A percentile compares a stretch with the other conserved stretches of the same genome.
These are phyloP conservation scores for Dipteronia sinensis DNA, from an alignment of 345 rosid species.

Conservation along the genomic window DNA sequence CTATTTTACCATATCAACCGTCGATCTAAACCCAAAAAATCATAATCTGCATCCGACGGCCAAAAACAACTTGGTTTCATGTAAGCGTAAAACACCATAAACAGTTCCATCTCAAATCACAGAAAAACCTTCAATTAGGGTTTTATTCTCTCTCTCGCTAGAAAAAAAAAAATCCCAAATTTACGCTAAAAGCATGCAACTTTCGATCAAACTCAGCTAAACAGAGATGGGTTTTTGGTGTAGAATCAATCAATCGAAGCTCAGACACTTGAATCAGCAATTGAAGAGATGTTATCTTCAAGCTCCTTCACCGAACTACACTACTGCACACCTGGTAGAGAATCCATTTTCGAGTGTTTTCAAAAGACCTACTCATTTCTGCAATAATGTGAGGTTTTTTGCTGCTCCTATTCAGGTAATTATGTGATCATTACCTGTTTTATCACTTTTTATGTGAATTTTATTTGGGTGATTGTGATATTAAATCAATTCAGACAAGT, in stretches of 20 bases:
- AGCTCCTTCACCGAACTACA: conserved; percentile 19
- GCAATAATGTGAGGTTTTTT: conserved; percentile 45
- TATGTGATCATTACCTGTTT: not conserved
- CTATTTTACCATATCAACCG: not conserved
- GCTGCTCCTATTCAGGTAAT: conserved; percentile 52
- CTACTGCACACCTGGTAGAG: conserved; percentile 8
- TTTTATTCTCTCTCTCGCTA: not conserved
- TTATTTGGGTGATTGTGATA: not conserved
- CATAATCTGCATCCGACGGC: not conserved
- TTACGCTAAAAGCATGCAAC: conserved; percentile 5
- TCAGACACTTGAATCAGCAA: conserved; percentile 28
- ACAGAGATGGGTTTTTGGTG: conserved; percentile 42
- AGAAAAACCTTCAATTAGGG: not conserved
- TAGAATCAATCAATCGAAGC: conserved; percentile 42
- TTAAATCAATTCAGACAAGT: not conserved
- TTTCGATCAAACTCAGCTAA: conserved; percentile 4
- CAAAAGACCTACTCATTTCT: conserved; percentile 26
- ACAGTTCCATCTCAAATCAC: not conserved
- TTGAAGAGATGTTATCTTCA: conserved; percentile 33
- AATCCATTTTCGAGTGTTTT: conserved; percentile 18
- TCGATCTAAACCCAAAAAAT: not conserved
- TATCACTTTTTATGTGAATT: not conserved
- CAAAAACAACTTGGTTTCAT: not conserved
- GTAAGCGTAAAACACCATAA: not conserved
- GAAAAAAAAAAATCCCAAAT: not conserved